phyloP scores from a whole-genome alignment of 345 rosid species.

The Aquilaria malaccensis region DNA sequence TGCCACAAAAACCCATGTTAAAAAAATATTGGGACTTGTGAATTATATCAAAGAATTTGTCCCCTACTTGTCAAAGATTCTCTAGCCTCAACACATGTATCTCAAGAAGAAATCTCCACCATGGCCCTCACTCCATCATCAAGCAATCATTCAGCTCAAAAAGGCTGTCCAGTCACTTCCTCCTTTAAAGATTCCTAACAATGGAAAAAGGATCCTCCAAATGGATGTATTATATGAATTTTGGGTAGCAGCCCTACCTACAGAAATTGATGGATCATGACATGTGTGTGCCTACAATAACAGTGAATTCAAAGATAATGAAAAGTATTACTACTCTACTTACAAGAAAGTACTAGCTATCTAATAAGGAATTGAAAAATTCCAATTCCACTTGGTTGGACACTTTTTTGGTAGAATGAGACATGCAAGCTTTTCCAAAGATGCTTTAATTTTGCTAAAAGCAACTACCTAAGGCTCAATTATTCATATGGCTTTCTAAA shows the following conservation, averaged over 20 bases:
- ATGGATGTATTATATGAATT: not conserved
- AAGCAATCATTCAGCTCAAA: not conserved
- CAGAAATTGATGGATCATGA: not conserved
- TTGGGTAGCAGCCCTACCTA: not conserved
- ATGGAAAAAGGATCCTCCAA: not conserved
- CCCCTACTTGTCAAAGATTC: not conserved
- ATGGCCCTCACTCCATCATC: not conserved
- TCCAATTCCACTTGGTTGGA: no score
- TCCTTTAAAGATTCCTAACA: not conserved
- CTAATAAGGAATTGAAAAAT: no score
- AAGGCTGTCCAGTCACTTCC: not conserved
- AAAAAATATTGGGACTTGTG: not conserved
- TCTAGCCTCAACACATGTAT: not conserved
- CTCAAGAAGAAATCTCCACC: not conserved
- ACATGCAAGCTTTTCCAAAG: no score
- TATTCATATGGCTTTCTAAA: no score
- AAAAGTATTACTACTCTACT: no score
- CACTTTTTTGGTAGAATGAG: no score
- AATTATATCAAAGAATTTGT: not conserved
- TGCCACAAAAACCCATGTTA: not conserved
- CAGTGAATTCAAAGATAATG: no score
- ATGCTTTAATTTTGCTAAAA: no score
- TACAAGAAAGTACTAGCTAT: no score
- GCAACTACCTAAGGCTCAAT: no score
- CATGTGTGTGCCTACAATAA: not conserved